Conservation (phyloP, 306 rosid species). For the Medicago truncatula region DNA sequence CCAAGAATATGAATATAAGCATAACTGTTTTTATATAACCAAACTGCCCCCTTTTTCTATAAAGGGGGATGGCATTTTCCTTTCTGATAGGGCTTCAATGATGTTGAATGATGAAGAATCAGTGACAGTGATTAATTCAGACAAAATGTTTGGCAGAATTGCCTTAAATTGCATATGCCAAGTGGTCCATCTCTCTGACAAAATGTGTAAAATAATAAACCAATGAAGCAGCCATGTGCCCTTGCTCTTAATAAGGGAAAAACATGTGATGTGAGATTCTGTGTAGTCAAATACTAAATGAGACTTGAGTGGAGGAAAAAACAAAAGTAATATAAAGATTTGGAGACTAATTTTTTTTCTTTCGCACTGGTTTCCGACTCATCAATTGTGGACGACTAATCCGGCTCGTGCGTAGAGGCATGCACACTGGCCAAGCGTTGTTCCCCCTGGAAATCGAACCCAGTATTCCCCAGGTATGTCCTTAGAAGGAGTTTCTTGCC, state of each 20-base stretch:
- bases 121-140: background rate
- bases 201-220: conserved; percentile 1
- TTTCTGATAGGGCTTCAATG: background rate
- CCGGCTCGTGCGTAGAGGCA: too few species aligned
- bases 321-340: background rate
- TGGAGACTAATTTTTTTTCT: too few species aligned
- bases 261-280: background rate
- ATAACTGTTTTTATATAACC: background rate
- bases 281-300: background rate
- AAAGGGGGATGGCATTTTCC: background rate
- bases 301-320: background rate
- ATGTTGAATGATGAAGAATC: background rate
- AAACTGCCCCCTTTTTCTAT: background rate
- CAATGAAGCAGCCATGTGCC: conserved; percentile 9
- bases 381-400: too few species aligned
- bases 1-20: background rate
- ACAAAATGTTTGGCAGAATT: conserved; percentile 3
- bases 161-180: conserved; percentile 10
- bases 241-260: background rate
- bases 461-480: too few species aligned
- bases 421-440: too few species aligned
- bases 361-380: too few species aligned
- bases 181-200: background rate
- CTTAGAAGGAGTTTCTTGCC: too few species aligned
- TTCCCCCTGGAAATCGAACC: too few species aligned